Base-by-base conservation (phyloP, 257 asterid genomes). In the Solanum medicagineum region DNA sequence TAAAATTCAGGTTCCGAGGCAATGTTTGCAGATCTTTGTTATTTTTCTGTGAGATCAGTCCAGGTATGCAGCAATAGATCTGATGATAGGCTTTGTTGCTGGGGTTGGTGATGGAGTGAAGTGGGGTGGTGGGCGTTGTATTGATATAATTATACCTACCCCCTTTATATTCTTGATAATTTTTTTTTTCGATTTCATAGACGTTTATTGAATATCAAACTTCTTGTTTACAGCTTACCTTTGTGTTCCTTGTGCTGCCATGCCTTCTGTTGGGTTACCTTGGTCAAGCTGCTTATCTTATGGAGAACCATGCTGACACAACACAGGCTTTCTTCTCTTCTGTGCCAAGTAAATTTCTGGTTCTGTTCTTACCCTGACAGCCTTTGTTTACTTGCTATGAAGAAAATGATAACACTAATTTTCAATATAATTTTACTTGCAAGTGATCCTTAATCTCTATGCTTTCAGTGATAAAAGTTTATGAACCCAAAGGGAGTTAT, bases 11-110 rank as follows among this genome's bases (percentile, higher is more conserved):
- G 99, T 91, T 94, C 99, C 51, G 99, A 97, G 92, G 98, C 98
- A 85, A 95, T 95, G 97, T 97, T 97, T 92, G 99, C 99, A 68
- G 99, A 95, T 92, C 99, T 97, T 84, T 94, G 97, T 91, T 93
- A 97, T 87, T 97, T 97, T 89, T 90, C 98, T 86, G 97, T 97
- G 88, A 92, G 97, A 92, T 91, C 98, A 81, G 97, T 97, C 89
- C 99, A 97, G 98, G 99, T 97, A 74, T 74, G 81, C 81, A 22
- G 81, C 60, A 47, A n/a, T 59, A 47, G 81, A 47, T 74, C 81
- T 74, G 81, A n/a, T 74, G 59, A 45, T 74, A 47, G 14, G 59
- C 47, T 74, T 47, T 74, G 42, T 47, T 59, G 42, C 42, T 74
- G 20, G 77, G 54, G 29, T 63, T 62, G 69, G 75, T 47, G 42